Conservation (phyloP, 257 asterid genomes). For the Paraleonurus japonicus region DNA sequence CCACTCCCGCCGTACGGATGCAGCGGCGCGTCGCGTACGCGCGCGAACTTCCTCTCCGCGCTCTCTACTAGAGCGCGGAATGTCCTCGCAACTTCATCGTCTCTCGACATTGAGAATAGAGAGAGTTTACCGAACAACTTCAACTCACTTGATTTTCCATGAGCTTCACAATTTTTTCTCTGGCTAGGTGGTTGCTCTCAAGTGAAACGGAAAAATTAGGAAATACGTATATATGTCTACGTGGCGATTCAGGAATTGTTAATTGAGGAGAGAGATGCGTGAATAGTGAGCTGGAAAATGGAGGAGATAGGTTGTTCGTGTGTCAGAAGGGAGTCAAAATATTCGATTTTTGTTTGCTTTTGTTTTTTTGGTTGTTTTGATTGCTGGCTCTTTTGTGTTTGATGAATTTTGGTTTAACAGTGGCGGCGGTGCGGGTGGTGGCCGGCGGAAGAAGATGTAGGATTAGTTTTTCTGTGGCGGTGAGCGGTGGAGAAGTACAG, state of each 20-base stretch:
- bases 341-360: conserved; percentile 28
- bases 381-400: conserved; percentile 6
- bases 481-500: neutral
- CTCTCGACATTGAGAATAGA: conserved; percentile 45
- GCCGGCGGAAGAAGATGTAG: conserved; percentile 16
- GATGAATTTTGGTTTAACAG: conserved; percentile 1
- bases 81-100: conserved; percentile 46
- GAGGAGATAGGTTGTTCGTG: conserved; percentile 34
- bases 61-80: conserved; percentile 68
- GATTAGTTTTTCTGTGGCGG: conserved; percentile 16
- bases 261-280: conserved; percentile 18
- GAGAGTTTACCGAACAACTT: conserved; percentile 3
- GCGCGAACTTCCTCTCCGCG: conserved; percentile 91
- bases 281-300: conserved; percentile 37
- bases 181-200: conserved; percentile 15
- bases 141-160: conserved; percentile 24
- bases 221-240: neutral
- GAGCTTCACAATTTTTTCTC: conserved; percentile 27
- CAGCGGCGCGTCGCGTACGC: conserved; percentile 91
- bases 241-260: conserved; percentile 22
- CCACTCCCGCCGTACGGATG: conserved; percentile 68
- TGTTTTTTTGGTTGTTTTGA: conserved; percentile 2
- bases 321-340: conserved; percentile 36
- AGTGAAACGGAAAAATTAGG: conserved; percentile 19
- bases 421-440: conserved; percentile 28